phyloP scores from a whole-genome alignment of 2,329 filamentous ascomycete genomes.

The Talaromyces sp. region DNA sequence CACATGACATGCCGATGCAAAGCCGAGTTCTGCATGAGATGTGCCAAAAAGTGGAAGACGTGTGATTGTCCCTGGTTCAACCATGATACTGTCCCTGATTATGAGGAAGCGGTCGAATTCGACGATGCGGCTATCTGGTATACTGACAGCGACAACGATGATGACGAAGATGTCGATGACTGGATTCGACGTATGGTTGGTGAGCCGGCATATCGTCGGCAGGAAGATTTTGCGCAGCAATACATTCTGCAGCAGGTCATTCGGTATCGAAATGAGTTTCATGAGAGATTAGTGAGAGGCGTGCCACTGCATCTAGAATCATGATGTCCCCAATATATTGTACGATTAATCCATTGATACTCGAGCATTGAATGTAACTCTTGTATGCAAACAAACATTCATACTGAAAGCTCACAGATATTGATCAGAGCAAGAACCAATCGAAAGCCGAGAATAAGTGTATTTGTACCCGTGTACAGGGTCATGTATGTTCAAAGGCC shows the following conservation, averaged over 20 bases:
- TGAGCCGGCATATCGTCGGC: conserved; percentile 1
- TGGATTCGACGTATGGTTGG: not conserved
- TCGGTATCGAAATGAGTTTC: not conserved
- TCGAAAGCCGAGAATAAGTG: not conserved
- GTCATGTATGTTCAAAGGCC: not conserved
- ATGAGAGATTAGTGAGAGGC: not conserved
- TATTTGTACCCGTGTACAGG: not conserved
- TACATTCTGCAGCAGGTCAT: not conserved
- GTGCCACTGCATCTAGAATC: not conserved
- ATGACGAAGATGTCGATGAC: not conserved
- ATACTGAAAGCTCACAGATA: not conserved
- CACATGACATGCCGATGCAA: conserved; percentile 84
- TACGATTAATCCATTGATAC: not conserved
- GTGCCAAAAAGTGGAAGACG: conserved; percentile 74
- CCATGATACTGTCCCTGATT: conserved; percentile 51
- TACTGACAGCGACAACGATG: conserved; percentile 31
- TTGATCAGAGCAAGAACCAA: not conserved
- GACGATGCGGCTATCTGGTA: conserved; percentile 37
- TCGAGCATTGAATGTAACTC: not conserved
- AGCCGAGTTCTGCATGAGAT: conserved; percentile 84
- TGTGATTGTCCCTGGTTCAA: conserved; percentile 82
- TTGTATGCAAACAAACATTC: not conserved
- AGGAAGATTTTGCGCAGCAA: not conserved
- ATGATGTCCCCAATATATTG: not conserved
- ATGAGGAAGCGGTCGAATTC: conserved; percentile 50